Conservation (phyloP, 306 rosid genomes). For the Cercis canadensis region DNA sequence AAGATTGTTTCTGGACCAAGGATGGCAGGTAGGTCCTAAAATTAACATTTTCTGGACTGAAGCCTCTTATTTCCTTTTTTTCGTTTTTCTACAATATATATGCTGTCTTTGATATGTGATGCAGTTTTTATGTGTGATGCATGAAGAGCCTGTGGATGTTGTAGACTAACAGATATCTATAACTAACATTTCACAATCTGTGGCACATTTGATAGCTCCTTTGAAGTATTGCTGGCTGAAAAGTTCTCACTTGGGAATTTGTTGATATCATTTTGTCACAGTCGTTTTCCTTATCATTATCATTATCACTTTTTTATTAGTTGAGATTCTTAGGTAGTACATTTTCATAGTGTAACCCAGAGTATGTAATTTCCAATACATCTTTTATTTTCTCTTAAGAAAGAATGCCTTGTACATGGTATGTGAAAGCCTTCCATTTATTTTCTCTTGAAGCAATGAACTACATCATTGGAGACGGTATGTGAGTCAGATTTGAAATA, state of each 20-base stretch:
- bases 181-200: neutral
- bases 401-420: neutral
- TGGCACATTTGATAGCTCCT: constrained; percentile 22
- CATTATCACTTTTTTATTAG: neutral
- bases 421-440: neutral
- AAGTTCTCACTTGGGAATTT: constrained; percentile 9
- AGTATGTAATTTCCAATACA: constrained; percentile 6
- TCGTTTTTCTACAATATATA: neutral
- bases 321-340: neutral
- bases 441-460: constrained; percentile 1
- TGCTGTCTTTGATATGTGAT: constrained; percentile 30
- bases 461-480: constrained; percentile 1
- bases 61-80: neutral
- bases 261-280: constrained; percentile 10
- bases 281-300: neutral
- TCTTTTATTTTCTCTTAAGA: neutral
- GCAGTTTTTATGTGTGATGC: constrained; percentile 10
- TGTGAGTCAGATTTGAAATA: constrained; percentile 8
- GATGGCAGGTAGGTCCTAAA: constrained; percentile 80
- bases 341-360: neutral
- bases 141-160: constrained; percentile 7
- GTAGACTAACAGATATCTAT: neutral
- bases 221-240: neutral
- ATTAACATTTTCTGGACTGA: neutral
- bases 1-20: constrained; percentile 78